These are phyloP conservation scores for Saturnispora serradocipensis DNA, from an alignment of 805 yeast species.

Conservation along the genomic window DNA sequence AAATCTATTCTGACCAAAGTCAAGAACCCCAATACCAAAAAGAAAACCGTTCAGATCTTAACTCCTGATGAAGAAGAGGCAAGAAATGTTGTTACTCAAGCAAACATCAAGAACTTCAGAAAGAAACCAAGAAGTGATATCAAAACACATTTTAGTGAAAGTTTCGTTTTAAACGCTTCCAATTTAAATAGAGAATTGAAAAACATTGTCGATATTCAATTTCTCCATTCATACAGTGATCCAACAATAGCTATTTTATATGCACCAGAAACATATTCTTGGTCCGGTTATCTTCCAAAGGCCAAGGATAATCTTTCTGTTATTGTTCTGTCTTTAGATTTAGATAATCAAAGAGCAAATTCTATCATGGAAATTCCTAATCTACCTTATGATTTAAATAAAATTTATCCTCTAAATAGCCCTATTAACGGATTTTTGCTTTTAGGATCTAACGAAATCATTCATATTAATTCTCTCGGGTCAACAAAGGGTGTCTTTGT, in stretches of 20 bases:
- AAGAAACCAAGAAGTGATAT: slow-evolving; percentile 5
- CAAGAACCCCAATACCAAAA: slow-evolving; percentile 2
- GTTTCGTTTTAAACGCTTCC: slow-evolving; percentile 50
- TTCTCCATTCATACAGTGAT: slow-evolving; percentile 64
- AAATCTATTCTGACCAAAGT: slow-evolving; percentile 1
- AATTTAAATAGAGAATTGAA: slow-evolving; percentile 47
- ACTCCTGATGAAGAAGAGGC: slow-evolving; percentile 5
- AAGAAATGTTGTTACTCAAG: background rate
- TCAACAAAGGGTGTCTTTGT: slow-evolving; percentile 53
- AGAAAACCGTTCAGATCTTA: slow-evolving; percentile 1
- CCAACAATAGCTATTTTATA: slow-evolving; percentile 49
- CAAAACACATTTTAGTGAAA: slow-evolving; percentile 32
- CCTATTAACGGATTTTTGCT: slow-evolving; percentile 64
- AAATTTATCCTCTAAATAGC: slow-evolving; percentile 50
- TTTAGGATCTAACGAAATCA: slow-evolving; percentile 66
- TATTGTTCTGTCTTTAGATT: slow-evolving; percentile 60
- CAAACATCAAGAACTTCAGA: background rate
- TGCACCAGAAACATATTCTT: slow-evolving; percentile 35
- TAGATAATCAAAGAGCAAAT: slow-evolving; percentile 48
- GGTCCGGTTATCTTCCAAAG: slow-evolving; percentile 68
- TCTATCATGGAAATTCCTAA: slow-evolving; percentile 54
- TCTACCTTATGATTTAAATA: slow-evolving; percentile 67
- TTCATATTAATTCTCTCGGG: slow-evolving; percentile 76
- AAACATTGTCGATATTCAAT: slow-evolving; percentile 62
- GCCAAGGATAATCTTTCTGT: slow-evolving; percentile 54